Evolutionary conservation across 306 rosid genomes (phyloP), one percentile per base, ranked within the genome.

Genomic region (Cucumis hystrix): DNA sequence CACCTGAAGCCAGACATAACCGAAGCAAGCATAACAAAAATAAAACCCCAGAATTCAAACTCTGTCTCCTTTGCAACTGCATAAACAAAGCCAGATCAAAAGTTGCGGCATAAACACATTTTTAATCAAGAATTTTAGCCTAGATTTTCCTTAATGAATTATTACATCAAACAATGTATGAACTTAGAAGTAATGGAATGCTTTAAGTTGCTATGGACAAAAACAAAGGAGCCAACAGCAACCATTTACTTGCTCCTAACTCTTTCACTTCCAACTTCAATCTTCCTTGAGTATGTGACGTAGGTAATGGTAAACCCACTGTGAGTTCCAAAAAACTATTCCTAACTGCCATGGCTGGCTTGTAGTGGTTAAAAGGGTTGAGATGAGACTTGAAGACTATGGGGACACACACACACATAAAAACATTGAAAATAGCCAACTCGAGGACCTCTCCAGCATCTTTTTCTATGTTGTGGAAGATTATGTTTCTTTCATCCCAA

Each of bases 1-100:
- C 96, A 95, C 40, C 99, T 93, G 74, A 95, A 95, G 76, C 99
- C 97, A 17, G 99, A 95, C 97, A 95, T 95, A 72, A 95, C 99
- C 84, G 97, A 91, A 82, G 97, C 99, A 83, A 95, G 97, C 97
- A 95, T 95, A 74, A 95, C 97, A 82, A 95, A 93, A 78, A 86
- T 63, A 69, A 92, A 95, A 54, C 98, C 98, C 90, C 85, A 87
- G 67, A 95, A 77, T 80, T 95, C 89, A 85, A 92, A 92, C 80
- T 95, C 97, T 35, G 97, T 90, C 83, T 89, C 97, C 82, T 92
- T 95, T 17, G 96, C 83, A 82, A 95, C 98, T 95, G 90, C 77
- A 66, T 47, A 72, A 30, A 66, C 62, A 77, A 37, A 11, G 28
- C 69, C 70, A 60, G 39, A 43, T 21, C 61, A 59, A 55, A 83